Base-by-base conservation (phyloP, 495 filamentous ascomycete genomes). In the Podospora comata region DNA sequence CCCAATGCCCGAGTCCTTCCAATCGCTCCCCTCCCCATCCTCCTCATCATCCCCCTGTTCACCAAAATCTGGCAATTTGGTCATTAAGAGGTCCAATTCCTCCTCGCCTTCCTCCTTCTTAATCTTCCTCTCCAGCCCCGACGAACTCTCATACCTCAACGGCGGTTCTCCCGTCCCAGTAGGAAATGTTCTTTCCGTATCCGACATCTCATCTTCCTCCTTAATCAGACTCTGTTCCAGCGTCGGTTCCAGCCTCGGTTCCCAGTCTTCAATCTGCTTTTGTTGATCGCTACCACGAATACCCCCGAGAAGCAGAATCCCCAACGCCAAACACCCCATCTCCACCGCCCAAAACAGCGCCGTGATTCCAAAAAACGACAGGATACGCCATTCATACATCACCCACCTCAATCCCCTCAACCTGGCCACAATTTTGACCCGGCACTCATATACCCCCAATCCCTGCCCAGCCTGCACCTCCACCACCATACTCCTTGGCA, bases 321-420 rank as follows among this genome's bases (percentile, higher is more conserved):
- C 85, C 2, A 90, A 1, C 5, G 81, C 76, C 68, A 86, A 82
- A 34, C 87, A 88, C 0, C 84, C 58, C 78, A 96, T 83, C 70
- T 91, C 91, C 2, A 85, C 80, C 9, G 74, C 76, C 94, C 93
- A 97, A 76, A 97, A 97, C 28, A 85, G 58, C 3, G 74, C 78
- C 4, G 86, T 91, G 65, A 90, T 90, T 2, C 90, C 69, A 0
- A 91, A 54, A 69, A 92, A 92, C 13, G 87, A 87, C 1, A 88
- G 75, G 32, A 94, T 67, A 48, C 89, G 87, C 79, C 92, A 89
- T 26, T 90, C 86, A 69, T 92, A 94, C 91, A 99, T 96, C 30
- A 92, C 72, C 89, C 91, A 94, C 66, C 90, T 85, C 68, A 97
- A 72, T 0, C 94, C 95, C 23, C 82, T 80, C 67, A 97, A 87